Base-by-base conservation (phyloP, 2,329 filamentous ascomycete species). In the Thielaviopsis punctulata region DNA sequence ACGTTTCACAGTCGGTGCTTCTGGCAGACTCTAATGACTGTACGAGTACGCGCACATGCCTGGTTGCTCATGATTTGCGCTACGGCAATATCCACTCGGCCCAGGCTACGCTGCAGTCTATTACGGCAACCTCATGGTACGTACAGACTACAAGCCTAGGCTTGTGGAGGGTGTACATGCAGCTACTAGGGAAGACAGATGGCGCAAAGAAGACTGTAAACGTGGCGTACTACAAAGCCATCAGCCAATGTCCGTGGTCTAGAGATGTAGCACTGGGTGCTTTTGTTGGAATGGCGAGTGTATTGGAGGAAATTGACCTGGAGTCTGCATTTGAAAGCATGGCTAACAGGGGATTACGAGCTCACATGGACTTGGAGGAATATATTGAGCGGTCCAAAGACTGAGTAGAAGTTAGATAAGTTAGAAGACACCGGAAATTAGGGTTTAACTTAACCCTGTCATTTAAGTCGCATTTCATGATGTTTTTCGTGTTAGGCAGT, bases 1-100 rank as follows among this genome's bases (percentile, higher is more conserved):
- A 75, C 5, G 66, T 85, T 8, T 68, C 89, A 10, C 65, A 73
- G 19, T 70, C 72, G 61, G 73, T 73, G 60, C 64, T 78, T 0
- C 63, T 75, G 2, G 57, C 62, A 5, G 58, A 61, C 15, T 48
- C 54, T 6, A 63, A 69, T 49, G 72, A 74, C 59, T 65, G 65
- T 41, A 56, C 72, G 12, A 64, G 64, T 56, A 70, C 63, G 56
- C 69, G 72, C 7, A 56, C 70, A 12, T 76, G 77, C 60, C 68
- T 72, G 21, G 69, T 79, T 47, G 63, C 66, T n/a, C 68, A 76
- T 58, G 75, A 77, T 59, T 61, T 71, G 15, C 62, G 60, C 18
- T 63, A 62, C 10, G 75, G 73, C 5, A 76, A 73, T 52, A 61
- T 63, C 4, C 69, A 77, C 58, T 73, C 74, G 0, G 65, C 71